Base-by-base conservation (phyloP, 2,329 filamentous ascomycete genomes). In the Trichophyton rubrum region DNA sequence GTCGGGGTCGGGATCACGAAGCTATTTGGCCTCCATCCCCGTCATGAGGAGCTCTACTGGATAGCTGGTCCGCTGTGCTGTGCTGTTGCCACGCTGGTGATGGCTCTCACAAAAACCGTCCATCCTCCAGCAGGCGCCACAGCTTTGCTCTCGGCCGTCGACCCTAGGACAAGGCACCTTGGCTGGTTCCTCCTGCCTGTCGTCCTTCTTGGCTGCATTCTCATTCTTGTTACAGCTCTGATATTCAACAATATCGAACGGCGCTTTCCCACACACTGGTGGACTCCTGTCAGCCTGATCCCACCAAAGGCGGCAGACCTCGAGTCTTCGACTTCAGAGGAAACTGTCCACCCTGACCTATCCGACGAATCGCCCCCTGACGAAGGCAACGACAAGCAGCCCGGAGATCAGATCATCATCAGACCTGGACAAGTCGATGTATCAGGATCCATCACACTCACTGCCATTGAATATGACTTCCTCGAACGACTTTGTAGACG, bases 101-200 rank as follows among this genome's bases (percentile, higher is more conserved):
- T 90, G 87, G 79, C 79, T 0, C 67, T 89, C 22, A 90, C 86
- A 1, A 85, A 85, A 59, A 89, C 86, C 0, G 78, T 88, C 0
- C 86, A 90, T 65, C 87, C 87, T 0, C 88, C 87, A 0, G 87
- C 86, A 0, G 87, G 88, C 3, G 87, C 87, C 7, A 90, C 87
- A 0, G 87, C 86, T 0, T 73, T 91, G 1, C 73, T 90, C 27
- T 85, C 86, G 0, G 84, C 86, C 0, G 77, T 84, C 0, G 82
- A 85, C 61, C 73, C 79, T 1, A 73, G 76, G 1, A 74, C 84
- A 1, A 75, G 78, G 8, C 66, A 67, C 0, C 71, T 90, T 9
- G 86, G 86, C n/a, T 90, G 87, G 88, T 82, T 79, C 62, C 72
- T 89, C 11, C 69, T 90, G 4, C 82, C 84, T 0, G 73, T 88